A percentile compares a stretch with the other conserved stretches of the same genome.
phyloP scores from a whole-genome alignment of 1,284 basidiomycete species.

The Ceratobasidium papillatum region DNA sequence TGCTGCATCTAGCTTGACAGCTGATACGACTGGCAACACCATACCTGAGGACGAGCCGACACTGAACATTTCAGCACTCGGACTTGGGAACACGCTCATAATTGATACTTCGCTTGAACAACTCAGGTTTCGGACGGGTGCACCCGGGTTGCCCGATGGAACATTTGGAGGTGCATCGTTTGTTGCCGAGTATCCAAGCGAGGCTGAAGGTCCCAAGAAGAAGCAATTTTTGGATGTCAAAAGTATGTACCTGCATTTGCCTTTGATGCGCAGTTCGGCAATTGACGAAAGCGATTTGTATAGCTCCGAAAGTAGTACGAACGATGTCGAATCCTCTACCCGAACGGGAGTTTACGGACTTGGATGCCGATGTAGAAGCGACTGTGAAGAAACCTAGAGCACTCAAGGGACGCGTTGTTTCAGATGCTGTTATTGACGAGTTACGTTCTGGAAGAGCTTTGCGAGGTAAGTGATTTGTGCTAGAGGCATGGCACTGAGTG shows the following conservation, averaged over 20 bases:
- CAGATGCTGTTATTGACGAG: conserved; percentile 16
- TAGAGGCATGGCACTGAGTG: background rate
- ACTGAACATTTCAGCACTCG: conserved; percentile 19
- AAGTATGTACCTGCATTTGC: conserved; percentile 2
- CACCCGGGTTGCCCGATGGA: background rate
- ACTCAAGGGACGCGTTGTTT: conserved; percentile 16
- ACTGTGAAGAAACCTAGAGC: conserved; percentile 22
- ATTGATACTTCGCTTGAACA: conserved; percentile 32
- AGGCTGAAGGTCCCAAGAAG: background rate
- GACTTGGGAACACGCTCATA: conserved; percentile 8
- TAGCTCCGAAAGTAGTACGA: conserved; percentile 17
- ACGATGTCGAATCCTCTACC: conserved; percentile 13
- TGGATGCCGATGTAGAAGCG: conserved; percentile 10
- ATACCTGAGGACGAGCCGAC: conserved; percentile 24
- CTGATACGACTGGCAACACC: background rate
- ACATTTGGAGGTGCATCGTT: conserved; percentile 29
- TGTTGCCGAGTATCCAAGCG: background rate
- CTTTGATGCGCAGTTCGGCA: background rate
- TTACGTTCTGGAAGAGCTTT: conserved; percentile 23
- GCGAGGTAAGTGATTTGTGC: background rate
- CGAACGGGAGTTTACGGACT: background rate
- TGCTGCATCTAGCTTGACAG: background rate
- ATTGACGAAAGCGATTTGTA: background rate
- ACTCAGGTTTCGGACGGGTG: background rate
- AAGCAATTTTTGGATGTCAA: conserved; percentile 8